A percentile compares a stretch with the other conserved stretches of the same genome.
These are phyloP conservation scores for Solanum paucissectum DNA, from an alignment of 257 asterid species.

Conservation along the genomic window DNA sequence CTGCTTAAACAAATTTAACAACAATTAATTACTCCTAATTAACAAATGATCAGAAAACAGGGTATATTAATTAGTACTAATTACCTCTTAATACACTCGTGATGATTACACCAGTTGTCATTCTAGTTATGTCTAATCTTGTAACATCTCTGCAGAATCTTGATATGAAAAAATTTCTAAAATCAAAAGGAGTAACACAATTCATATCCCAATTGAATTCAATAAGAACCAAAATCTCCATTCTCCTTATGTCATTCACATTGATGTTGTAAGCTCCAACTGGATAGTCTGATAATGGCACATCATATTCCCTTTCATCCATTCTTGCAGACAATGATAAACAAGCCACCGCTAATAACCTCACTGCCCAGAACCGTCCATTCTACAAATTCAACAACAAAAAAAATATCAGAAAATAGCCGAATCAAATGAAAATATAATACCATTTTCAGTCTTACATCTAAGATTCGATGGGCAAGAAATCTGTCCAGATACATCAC, in stretches of 20 bases:
- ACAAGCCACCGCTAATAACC: slow-evolving; percentile 38
- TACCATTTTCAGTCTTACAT: slow-evolving; percentile 20
- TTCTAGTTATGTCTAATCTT: neutral
- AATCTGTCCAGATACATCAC: slow-evolving; percentile 42
- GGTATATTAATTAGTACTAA: neutral
- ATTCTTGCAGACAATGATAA: slow-evolving; percentile 54
- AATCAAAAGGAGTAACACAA: slow-evolving; percentile 39
- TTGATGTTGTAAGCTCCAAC: neutral
- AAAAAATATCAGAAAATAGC: neutral
- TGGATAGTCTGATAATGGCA: slow-evolving; percentile 31
- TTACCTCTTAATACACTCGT: neutral
- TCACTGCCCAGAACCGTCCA: slow-evolving; percentile 30
- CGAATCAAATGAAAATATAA: neutral
- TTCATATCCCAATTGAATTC: slow-evolving; percentile 53
- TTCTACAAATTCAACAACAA: neutral
- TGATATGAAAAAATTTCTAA: neutral
- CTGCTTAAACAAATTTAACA: slow-evolving; percentile 15
- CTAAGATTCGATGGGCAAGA: slow-evolving; percentile 31
- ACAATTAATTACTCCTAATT: neutral
- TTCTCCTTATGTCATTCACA: neutral
- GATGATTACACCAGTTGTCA: neutral
- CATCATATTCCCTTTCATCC: slow-evolving; percentile 23
- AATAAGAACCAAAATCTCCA: slow-evolving; percentile 18
- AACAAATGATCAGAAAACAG: neutral
- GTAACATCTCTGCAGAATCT: neutral